Evolutionary conservation across 371 early-diverging fungal genomes (phyloP).

Genomic region (Mortierella sp.): DNA sequence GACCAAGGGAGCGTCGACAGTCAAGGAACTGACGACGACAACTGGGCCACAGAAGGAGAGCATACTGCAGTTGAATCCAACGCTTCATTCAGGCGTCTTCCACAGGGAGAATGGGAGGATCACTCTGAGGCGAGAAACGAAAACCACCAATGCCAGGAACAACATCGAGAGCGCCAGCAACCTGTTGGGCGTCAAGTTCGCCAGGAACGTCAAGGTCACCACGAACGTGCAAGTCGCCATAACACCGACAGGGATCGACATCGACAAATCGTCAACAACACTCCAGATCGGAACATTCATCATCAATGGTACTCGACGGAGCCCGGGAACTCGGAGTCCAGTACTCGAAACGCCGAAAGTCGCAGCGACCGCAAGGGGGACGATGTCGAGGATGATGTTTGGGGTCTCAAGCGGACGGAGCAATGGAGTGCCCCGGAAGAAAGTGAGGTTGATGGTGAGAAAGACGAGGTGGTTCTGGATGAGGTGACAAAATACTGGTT

Average conservation of each 20-base stretch:
- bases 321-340: not conserved
- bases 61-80: not conserved
- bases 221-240: not conserved
- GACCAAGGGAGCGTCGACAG: not conserved
- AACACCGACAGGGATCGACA: not conserved
- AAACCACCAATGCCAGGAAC: not conserved
- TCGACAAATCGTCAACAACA: not conserved
- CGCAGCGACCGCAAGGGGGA: not conserved
- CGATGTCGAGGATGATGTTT: slow-evolving; percentile 23
- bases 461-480: slow-evolving; percentile 31
- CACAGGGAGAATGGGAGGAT: not conserved
- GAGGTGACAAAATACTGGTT: slow-evolving; percentile 44
- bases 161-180: not conserved
- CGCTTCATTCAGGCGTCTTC: not conserved
- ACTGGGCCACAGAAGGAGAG: not conserved
- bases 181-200: not conserved
- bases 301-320: slow-evolving; percentile 16
- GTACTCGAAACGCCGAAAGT: not conserved
- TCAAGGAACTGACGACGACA: slow-evolving; percentile 9
- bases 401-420: slow-evolving; percentile 17
- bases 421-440: slow-evolving; percentile 15
- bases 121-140: not conserved
- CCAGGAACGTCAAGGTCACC: not conserved
- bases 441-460: not conserved
- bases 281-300: not conserved